These are phyloP conservation scores for Boletus pseudopeckii DNA, from an alignment of 768 basidiomycete species.

Conservation along the genomic window DNA sequence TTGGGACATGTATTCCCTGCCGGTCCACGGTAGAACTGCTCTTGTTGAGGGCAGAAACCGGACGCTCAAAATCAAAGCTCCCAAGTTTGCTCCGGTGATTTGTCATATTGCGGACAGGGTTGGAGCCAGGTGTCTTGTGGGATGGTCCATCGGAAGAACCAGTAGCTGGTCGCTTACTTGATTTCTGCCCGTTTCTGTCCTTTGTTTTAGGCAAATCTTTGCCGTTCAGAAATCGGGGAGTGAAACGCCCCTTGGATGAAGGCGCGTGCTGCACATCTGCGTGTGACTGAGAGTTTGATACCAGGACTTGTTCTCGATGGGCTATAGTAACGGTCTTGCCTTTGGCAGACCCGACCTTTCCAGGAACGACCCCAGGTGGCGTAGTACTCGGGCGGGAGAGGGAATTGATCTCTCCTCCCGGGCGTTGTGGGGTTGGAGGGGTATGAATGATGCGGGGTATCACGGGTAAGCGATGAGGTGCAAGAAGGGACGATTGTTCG, in stretches of 20 bases:
- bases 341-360: slow-evolving; percentile 8
- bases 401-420: slow-evolving; percentile 13
- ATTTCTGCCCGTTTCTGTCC: slow-evolving; percentile 23
- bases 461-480: slow-evolving; percentile 21
- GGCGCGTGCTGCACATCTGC: not conserved
- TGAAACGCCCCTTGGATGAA: slow-evolving; percentile 26
- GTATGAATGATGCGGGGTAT: slow-evolving; percentile 36
- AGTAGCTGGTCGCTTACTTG: slow-evolving; percentile 18
- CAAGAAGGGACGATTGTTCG: slow-evolving; percentile 27
- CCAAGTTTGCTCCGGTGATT: slow-evolving; percentile 58
- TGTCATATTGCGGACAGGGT: slow-evolving; percentile 27
- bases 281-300: slow-evolving; percentile 23
- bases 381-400: slow-evolving; percentile 1
- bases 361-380: slow-evolving; percentile 9
- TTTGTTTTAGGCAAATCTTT: slow-evolving; percentile 26
- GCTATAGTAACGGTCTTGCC: slow-evolving; percentile 15
- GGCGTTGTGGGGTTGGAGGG: slow-evolving; percentile 35
- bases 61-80: slow-evolving; percentile 75
- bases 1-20: slow-evolving; percentile 3
- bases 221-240: slow-evolving; percentile 28
- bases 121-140: slow-evolving; percentile 9
- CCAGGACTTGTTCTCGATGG: slow-evolving; percentile 27
- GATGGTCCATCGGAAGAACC: slow-evolving; percentile 6
- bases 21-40: slow-evolving; percentile 28
- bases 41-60: slow-evolving; percentile 39